Conservation (phyloP, 257 asterid species). For the Parsonsia alboflavescens region DNA sequence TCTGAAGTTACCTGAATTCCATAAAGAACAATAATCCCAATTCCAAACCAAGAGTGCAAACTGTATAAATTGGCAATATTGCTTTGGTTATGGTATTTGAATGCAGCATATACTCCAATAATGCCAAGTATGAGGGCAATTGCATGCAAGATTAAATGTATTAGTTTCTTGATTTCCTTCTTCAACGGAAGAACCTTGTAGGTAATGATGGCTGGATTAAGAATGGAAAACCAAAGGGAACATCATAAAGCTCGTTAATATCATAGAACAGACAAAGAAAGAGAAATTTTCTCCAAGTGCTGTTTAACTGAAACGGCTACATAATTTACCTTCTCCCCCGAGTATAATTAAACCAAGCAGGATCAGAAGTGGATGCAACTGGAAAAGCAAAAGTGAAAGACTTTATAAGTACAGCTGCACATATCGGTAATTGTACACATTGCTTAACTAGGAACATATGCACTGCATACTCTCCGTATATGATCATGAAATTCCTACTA, state of each 20-base stretch:
- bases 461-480: background rate
- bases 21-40: slow-evolving; percentile 65
- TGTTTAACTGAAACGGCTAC: background rate
- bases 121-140: slow-evolving; percentile 80
- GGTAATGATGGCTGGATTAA: slow-evolving; percentile 77
- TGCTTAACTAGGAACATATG: background rate
- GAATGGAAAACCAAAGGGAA: slow-evolving; percentile 3
- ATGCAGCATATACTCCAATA: slow-evolving; percentile 73
- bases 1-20: slow-evolving; percentile 69
- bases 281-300: background rate
- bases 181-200: slow-evolving; percentile 73
- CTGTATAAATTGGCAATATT: slow-evolving; percentile 86
- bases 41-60: slow-evolving; percentile 95
- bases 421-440: background rate
- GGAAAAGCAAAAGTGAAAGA: slow-evolving; percentile 26
- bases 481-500: background rate
- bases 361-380: slow-evolving; percentile 96
- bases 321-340: slow-evolving; percentile 84
- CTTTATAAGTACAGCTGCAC: background rate
- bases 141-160: slow-evolving; percentile 74
- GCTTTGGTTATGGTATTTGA: slow-evolving; percentile 86
- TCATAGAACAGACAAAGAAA: background rate
- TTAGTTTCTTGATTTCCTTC: slow-evolving; percentile 71
- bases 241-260: background rate
- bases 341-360: slow-evolving; percentile 68